phyloP scores from a whole-genome alignment of 1,284 basidiomycete species.

The Ustilago hordei region DNA sequence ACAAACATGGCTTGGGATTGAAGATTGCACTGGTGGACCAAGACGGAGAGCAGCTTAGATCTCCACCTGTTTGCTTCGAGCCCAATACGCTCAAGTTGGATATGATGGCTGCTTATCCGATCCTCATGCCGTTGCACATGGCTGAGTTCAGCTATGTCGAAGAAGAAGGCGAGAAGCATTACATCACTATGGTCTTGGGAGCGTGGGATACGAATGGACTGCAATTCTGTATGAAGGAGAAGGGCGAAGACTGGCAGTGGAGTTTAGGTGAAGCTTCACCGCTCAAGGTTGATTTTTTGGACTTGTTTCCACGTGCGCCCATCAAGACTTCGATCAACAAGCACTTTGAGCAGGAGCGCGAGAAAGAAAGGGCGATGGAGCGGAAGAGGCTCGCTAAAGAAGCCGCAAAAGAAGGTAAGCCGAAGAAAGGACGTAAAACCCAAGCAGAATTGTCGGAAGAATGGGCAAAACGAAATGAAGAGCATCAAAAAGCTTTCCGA shows the following conservation, averaged over 20 bases:
- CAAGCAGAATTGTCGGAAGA: constrained; percentile 22
- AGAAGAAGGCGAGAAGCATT: constrained; percentile 10
- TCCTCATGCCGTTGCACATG: constrained; percentile 50
- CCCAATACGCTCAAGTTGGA: constrained; percentile 41
- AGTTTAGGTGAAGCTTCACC: constrained; percentile 12
- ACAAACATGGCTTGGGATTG: constrained; percentile 25
- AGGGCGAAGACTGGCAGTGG: constrained; percentile 37
- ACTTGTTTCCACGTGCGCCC: constrained; percentile 34
- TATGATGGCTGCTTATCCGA: constrained; percentile 45
- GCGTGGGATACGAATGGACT: constrained; percentile 39
- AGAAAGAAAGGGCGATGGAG: constrained; percentile 11
- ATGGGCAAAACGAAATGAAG: constrained; percentile 3
- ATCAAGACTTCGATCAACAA: constrained; percentile 33
- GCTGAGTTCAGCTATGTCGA: constrained; percentile 39
- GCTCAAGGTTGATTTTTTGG: constrained; percentile 23
- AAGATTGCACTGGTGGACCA: constrained; percentile 26
- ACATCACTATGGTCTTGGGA: constrained; percentile 37
- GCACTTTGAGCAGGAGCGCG: constrained; percentile 22
- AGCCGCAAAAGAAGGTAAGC: background rate
- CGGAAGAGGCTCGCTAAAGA: constrained; percentile 7
- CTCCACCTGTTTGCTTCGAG: constrained; percentile 37
- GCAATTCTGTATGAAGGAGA: constrained; percentile 42
- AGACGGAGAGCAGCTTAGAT: constrained; percentile 28
- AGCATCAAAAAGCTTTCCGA: constrained; percentile 6
- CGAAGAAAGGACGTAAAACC: constrained; percentile 6